Percentiles rank a stretch among this genome's conserved stretches.
Evolutionary conservation across 2,329 filamentous ascomycete species (phyloP).

Genomic region (Paraphoma sp.): DNA sequence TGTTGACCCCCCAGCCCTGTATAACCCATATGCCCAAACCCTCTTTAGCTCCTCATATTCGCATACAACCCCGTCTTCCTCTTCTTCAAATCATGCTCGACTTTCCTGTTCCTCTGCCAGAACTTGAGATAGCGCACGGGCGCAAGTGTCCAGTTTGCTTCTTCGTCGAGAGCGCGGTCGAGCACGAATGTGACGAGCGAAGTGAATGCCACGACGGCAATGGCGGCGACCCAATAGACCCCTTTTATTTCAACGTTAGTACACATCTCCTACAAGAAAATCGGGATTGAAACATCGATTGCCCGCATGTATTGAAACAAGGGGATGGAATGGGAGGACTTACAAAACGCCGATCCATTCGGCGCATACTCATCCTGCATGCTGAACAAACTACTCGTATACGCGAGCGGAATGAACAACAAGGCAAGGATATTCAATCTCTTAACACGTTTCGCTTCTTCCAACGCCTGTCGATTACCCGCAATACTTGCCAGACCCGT

Average conservation of each 20-base stretch:
- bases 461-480: constrained; percentile 42
- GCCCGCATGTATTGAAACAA: too few relatives aligned
- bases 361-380: constrained; percentile 43
- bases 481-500: constrained; percentile 43
- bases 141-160: constrained; percentile 31
- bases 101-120: constrained; percentile 11
- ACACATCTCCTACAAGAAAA: too few relatives aligned
- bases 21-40: too few relatives aligned
- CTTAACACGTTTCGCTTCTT: constrained; percentile 45
- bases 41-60: too few relatives aligned
- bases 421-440: constrained; percentile 41
- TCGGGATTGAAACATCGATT: too few relatives aligned
- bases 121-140: constrained; percentile 18
- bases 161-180: constrained; percentile 37
- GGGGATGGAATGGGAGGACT: background rate
- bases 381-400: constrained; percentile 41
- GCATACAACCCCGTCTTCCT: too few relatives aligned
- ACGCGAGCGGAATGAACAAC: constrained; percentile 43
- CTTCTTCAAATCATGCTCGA: too few relatives aligned
- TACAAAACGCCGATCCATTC: constrained; percentile 28
- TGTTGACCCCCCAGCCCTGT: too few relatives aligned
- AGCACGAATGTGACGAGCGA: constrained; percentile 31
- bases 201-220: constrained; percentile 33
- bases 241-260: background rate
- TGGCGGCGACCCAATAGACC: constrained; percentile 35